These are phyloP conservation scores for Pichia kluyveri DNA, from an alignment of 805 yeast species.

Conservation along the genomic window DNA sequence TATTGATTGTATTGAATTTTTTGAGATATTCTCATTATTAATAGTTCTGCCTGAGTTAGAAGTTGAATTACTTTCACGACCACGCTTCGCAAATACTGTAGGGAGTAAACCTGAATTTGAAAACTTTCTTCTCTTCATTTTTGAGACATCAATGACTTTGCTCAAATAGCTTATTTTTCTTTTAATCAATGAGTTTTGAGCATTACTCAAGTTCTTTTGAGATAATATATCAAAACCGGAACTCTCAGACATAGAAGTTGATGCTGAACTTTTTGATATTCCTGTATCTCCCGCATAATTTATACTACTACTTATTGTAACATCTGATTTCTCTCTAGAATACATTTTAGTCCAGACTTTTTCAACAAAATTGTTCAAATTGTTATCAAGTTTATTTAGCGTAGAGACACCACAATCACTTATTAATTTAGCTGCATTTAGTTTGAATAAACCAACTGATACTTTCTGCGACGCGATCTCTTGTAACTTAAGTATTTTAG, in stretches of 20 bases:
- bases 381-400: neutral
- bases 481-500: constrained; percentile 2
- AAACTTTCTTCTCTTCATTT: neutral
- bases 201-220: neutral
- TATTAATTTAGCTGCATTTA: neutral
- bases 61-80: neutral
- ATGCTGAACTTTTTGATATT: neutral
- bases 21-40: neutral
- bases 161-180: constrained; percentile 1
- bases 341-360: constrained; percentile 2
- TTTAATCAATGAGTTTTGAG: neutral
- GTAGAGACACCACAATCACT: neutral
- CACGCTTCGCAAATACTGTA: neutral
- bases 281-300: neutral
- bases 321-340: neutral
- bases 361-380: neutral
- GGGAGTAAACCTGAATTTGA: neutral
- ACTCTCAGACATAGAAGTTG: neutral
- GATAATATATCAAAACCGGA: neutral
- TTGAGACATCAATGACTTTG: neutral
- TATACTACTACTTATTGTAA: neutral
- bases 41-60: neutral
- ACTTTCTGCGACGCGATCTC: neutral
- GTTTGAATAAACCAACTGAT: constrained; percentile 7
- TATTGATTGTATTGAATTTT: no score